Evolutionary conservation across 371 early-diverging fungal genomes (phyloP), one percentile per base, ranked within the genome.

Genomic region (Zopfochytrium polystomum): DNA sequence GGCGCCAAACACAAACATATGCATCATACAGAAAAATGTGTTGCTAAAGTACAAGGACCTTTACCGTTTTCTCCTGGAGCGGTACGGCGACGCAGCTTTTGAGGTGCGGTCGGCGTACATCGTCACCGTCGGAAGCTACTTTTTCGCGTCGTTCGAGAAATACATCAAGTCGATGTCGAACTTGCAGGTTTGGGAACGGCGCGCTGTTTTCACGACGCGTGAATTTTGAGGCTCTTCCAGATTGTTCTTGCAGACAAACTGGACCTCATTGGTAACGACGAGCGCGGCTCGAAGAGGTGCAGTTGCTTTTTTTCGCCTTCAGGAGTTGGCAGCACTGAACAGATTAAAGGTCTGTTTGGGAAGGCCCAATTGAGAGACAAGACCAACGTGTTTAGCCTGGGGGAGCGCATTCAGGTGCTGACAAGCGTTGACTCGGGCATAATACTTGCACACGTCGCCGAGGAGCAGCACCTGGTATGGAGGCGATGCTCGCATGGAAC

Each of bases 11-110:
- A n/a, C n/a, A n/a, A n/a, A n/a, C n/a, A n/a, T 95, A 2, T 87
- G 90, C 59, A 89, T 93, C 25, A 80, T 93, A 73, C 95, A 96
- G 67, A 89, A 90, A 66, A 90, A 88, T 1, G 83, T 89, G 13
- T 79, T 96, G 33, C 67, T 93, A 20, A 92, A 92, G 71, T 93
- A 90, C 75, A 89, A 90, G 53, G 87, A 86, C 46, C 79, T 95
- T 9, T 87, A 91, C 66, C 84, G 84, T 66, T 96, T 95, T 72
- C 76, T 94, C 22, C 75, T 91, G 62, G 90, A 90, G 61, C 78
- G 92, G 20, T 92, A 92, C 68, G 78, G 83, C n/a, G 93, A 93
- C 44, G 93, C 89, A 0, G 95, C 94, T 0, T 63, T 78, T 9
- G 96, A 96, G 66, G 83, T 96, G 26, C 83, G 88, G 43, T 85